Evolutionary conservation across 305 asterid genomes (phyloP), one percentile per base, ranked within the genome.

Genomic region (Ruellia speciosa): DNA sequence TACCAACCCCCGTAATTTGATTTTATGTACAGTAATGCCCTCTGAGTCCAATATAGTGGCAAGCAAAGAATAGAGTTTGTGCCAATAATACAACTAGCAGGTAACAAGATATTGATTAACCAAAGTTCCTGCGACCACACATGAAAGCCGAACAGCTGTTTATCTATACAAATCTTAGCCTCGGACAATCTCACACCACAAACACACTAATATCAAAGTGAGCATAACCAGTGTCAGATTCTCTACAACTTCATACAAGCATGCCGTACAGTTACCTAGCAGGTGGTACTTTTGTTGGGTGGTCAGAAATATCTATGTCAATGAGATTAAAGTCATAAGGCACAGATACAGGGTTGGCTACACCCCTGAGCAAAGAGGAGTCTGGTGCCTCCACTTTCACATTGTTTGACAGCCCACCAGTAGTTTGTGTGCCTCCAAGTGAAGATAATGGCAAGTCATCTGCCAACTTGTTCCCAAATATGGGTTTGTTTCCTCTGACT

Each of bases 371-470:
- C 74, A 86, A 72, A 7, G 94, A 76, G 28, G 81, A 68, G 71
- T 72, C 64, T 58, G 58, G 65, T 58, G 86, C 81, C 74, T 84
- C 97, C 0, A 77, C 19, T 59, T 79, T 83, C 34, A 46, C 54
- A 20, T 62, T 53, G 60, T 68, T 80, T 2, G 58, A 69, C 35
- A 52, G 49, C 20, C 56, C 56, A 46, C 56, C 69, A 56, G 77
- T 34, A 52, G 63, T 78, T 50, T 41, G 70, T 18, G 83, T 60
- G 61, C 64, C 59, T 61, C 74, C 66, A 34, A 64, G 83, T 15
- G 94, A 77, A 65, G 93, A 72, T 53, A 81, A 13, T 54, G 83
- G 94, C 53, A 84, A 63, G 34, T 89, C 97, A 8, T 88, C 96
- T 57, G 70, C 18, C 58, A 68, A 18, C 73, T 83, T 84, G 77